These are phyloP conservation scores for Collariella sp. DNA, from an alignment of 495 filamentous ascomycete genomes.

Conservation along the genomic window DNA sequence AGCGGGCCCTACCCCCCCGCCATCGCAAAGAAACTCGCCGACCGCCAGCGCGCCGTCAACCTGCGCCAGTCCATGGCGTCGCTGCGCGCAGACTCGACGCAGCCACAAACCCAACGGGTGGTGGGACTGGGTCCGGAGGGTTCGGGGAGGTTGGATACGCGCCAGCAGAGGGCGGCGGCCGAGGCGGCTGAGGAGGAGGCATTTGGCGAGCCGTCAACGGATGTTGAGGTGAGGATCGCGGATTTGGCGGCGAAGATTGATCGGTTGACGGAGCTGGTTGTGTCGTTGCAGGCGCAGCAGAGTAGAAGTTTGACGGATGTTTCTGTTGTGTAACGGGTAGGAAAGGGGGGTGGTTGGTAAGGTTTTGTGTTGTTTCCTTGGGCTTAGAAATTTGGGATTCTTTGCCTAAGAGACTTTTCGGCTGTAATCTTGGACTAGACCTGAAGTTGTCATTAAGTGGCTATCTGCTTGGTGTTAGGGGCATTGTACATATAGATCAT, in stretches of 20 bases:
- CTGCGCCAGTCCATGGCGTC: conserved; percentile 6
- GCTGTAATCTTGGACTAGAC: no score
- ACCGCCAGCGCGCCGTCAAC: not conserved
- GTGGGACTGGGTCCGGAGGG: no score
- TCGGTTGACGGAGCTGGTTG: conserved; percentile 35
- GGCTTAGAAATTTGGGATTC: no score
- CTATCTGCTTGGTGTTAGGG: no score
- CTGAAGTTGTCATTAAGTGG: no score
- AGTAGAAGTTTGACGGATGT: conserved; percentile 17
- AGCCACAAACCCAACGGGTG: no score
- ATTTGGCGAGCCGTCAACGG: conserved; percentile 23
- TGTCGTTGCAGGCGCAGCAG: conserved; percentile 30
- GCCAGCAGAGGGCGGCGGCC: conserved; percentile 9
- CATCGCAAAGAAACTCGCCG: conserved; percentile 10
- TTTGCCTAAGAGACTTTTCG: no score
- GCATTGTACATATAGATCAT: no score
- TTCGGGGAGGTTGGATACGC: not conserved
- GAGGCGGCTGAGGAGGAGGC: conserved; percentile 26
- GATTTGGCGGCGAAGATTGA: conserved; percentile 43
- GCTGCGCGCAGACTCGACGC: conserved; percentile 2
- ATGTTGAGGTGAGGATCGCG: conserved; percentile 37
- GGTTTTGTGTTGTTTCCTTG: no score
- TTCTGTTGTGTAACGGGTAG: conserved; percentile 7
- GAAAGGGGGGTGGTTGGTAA: not conserved
- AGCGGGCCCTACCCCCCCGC: no score